phyloP scores from a whole-genome alignment of 148 eudicot genomes.

The Chenopodium formosanum region DNA sequence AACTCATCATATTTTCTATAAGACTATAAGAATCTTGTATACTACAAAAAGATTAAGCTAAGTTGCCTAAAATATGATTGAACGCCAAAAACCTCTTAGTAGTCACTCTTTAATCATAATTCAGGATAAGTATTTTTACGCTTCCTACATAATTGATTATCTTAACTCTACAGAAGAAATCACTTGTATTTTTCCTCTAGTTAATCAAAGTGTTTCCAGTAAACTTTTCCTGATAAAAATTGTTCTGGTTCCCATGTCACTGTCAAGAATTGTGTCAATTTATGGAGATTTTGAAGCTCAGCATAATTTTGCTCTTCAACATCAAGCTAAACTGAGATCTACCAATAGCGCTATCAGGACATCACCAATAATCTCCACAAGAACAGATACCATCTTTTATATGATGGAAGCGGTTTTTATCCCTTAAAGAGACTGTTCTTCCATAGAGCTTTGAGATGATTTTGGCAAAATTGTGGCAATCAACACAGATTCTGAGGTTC shows the following conservation, averaged over 20 bases:
- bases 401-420: conserved; percentile 76
- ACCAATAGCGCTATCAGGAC: not conserved
- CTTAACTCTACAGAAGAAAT: not conserved
- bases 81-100: not conserved
- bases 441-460: conserved; percentile 50
- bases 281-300: not conserved
- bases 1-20: not conserved
- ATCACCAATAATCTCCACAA: conserved; percentile 79
- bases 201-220: not conserved
- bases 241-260: not conserved
- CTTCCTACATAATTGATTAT: not conserved
- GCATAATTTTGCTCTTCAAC: not conserved
- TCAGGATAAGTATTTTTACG: not conserved
- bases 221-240: not conserved
- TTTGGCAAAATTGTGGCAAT: conserved; percentile 84
- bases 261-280: not conserved
- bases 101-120: not conserved
- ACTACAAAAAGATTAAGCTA: not conserved
- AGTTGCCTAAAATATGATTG: not conserved
- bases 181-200: not conserved
- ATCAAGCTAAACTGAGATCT: not conserved
- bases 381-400: conserved; percentile 61
- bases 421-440: conserved; percentile 56
- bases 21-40: not conserved
- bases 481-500: conserved; percentile 79